Evolutionary conservation across 2,329 filamentous ascomycete species (phyloP).

Genomic region (Xylaria hypoxylon): DNA sequence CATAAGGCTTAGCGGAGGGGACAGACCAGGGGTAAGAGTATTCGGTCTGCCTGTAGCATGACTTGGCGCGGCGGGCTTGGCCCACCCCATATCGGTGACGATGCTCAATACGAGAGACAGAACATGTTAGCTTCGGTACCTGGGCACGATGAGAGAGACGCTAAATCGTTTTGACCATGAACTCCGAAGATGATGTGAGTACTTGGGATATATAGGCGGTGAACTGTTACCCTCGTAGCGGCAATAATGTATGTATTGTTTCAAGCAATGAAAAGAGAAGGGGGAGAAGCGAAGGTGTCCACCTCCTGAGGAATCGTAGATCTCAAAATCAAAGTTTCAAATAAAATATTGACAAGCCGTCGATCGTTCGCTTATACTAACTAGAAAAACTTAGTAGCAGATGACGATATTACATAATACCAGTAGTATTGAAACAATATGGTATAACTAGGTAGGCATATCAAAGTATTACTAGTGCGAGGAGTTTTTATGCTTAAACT

Average conservation of each 20-base stretch:
- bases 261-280: not conserved
- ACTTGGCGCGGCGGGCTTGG: not conserved
- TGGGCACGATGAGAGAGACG: not conserved
- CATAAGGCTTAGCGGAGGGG: conserved; percentile 36
- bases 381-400: not conserved
- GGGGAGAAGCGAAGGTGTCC: conserved; percentile 3
- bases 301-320: not conserved
- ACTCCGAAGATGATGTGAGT: not conserved
- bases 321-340: not conserved
- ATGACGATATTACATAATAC: conserved; percentile 16
- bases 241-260: not conserved
- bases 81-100: conserved; percentile 24
- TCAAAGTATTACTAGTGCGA: not conserved
- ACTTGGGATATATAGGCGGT: conserved; percentile 15
- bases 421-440: conserved; percentile 6
- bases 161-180: conserved; percentile 17
- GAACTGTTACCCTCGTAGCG: conserved; percentile 4
- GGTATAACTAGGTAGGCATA: not conserved
- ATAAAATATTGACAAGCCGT: not conserved
- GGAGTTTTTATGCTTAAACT: conserved; percentile 8
- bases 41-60: conserved; percentile 12
- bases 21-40: not conserved
- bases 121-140: conserved; percentile 13
- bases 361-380: conserved; percentile 2
- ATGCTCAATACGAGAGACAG: conserved; percentile 29